A percentile compares a stretch with the other conserved stretches of the same genome.
Evolutionary conservation across 768 basidiomycete species (phyloP).

Genomic region (Strobilomyces dryophilus): DNA sequence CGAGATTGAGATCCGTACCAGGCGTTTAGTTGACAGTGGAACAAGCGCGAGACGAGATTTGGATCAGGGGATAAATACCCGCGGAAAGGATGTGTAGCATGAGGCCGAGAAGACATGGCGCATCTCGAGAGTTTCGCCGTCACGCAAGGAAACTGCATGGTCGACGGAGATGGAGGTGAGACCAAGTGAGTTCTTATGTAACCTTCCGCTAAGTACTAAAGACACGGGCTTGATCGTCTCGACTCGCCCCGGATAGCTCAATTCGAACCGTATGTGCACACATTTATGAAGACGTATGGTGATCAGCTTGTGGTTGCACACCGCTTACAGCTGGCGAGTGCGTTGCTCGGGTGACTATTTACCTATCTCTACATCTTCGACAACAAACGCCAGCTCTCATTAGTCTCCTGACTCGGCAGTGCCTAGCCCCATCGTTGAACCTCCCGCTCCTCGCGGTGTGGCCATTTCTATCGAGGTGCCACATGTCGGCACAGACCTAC

Average conservation of each 20-base stretch:
- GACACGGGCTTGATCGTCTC: too few species aligned
- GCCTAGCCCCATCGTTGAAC: constrained; percentile 7
- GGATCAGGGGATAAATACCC: constrained; percentile 1
- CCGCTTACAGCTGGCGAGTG: too few species aligned
- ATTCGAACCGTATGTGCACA: too few species aligned
- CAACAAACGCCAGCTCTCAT: constrained; percentile 1
- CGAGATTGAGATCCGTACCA: constrained; percentile 9
- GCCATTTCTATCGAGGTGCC: background rate
- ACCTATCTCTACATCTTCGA: background rate
- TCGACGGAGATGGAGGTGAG: background rate
- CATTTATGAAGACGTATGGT: too few species aligned
- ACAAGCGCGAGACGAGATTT: background rate
- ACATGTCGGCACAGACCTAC: background rate
- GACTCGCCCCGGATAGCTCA: too few species aligned
- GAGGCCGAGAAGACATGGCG: background rate
- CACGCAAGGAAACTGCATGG: background rate
- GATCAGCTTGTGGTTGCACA: too few species aligned
- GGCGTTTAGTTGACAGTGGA: background rate
- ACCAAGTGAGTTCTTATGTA: too few species aligned
- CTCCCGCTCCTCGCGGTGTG: constrained; percentile 4
- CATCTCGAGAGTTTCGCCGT: background rate
- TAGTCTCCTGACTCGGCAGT: constrained; percentile 8
- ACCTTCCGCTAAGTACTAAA: too few species aligned
- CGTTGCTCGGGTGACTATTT: too few species aligned
- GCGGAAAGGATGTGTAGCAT: background rate